Percentiles rank a stretch among this genome's conserved stretches.
Conservation (phyloP, 345 rosid genomes). For the Stellera chamaejasme region DNA sequence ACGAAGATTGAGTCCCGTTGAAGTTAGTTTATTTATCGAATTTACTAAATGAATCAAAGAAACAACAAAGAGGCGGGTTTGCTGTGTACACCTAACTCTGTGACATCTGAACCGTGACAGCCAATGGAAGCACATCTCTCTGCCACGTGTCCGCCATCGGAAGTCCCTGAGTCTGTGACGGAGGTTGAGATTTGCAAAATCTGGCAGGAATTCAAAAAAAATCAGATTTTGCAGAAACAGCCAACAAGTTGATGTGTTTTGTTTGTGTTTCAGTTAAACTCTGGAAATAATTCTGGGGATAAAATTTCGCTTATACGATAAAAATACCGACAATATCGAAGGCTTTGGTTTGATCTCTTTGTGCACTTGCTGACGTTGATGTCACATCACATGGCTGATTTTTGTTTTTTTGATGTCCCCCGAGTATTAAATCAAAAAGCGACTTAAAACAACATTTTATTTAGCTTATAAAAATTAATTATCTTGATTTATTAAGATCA, state of each 20-base stretch:
- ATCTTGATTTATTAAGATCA: no score
- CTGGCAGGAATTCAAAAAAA: background rate
- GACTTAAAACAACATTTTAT: no score
- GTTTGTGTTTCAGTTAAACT: constrained; percentile 6
- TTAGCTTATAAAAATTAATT: no score
- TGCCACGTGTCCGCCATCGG: constrained; percentile 10
- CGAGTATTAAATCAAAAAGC: no score
- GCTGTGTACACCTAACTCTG: background rate
- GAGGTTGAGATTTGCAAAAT: background rate
- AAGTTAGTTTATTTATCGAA: constrained; percentile 2
- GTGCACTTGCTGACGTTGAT: no score
- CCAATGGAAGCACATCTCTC: background rate
- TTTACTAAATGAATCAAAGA: background rate
- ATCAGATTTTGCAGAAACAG: background rate
- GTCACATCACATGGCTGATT: no score
- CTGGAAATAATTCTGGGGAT: background rate
- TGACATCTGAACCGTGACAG: background rate
- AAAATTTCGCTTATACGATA: no score
- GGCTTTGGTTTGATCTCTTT: no score
- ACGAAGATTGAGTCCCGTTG: background rate
- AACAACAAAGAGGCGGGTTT: background rate
- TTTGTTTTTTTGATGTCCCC: no score
- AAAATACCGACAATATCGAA: no score
- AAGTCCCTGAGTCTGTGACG: background rate
- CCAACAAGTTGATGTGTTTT: constrained; percentile 15